A percentile compares a stretch with the other conserved stretches of the same genome.
Conservation (phyloP, 1,139 yeast species). For the Debaryomyces singareniensis region DNA sequence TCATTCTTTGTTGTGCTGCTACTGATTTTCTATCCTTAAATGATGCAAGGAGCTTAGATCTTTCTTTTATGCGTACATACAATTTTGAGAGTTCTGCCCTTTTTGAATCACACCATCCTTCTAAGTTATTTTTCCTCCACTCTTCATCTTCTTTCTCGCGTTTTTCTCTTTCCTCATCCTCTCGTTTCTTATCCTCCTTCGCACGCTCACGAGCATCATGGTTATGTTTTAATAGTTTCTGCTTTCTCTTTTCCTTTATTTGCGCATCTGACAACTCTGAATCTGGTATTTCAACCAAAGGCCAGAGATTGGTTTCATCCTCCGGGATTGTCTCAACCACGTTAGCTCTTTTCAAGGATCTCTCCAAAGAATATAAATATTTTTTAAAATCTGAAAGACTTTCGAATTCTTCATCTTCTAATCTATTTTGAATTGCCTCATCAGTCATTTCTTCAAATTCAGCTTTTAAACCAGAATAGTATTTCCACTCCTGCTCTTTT, state of each 20-base stretch:
- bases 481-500: conserved; percentile 75
- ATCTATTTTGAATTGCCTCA: conserved; percentile 34
- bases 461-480: conserved; percentile 54
- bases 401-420: conserved; percentile 73
- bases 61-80: conserved; percentile 56
- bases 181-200: conserved; percentile 61
- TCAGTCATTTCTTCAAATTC: conserved; percentile 45
- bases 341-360: conserved; percentile 61
- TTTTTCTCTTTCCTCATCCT: conserved; percentile 49
- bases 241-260: conserved; percentile 81
- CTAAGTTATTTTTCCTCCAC: conserved; percentile 72
- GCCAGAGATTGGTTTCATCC: conserved; percentile 58
- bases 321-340: conserved; percentile 45
- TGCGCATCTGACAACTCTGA: conserved; percentile 75
- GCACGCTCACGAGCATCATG: conserved; percentile 84
- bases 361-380: conserved; percentile 61
- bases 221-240: conserved; percentile 75
- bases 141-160: conserved; percentile 57
- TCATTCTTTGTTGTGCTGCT: conserved; percentile 93
- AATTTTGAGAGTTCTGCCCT: conserved; percentile 54
- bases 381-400: conserved; percentile 66
- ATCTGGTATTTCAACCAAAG: conserved; percentile 78
- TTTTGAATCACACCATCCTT: conserved; percentile 74
- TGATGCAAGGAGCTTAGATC: conserved; percentile 66
- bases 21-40: conserved; percentile 83